Conservation (phyloP, 2,329 filamentous ascomycete species). For the Dothistroma pini region DNA sequence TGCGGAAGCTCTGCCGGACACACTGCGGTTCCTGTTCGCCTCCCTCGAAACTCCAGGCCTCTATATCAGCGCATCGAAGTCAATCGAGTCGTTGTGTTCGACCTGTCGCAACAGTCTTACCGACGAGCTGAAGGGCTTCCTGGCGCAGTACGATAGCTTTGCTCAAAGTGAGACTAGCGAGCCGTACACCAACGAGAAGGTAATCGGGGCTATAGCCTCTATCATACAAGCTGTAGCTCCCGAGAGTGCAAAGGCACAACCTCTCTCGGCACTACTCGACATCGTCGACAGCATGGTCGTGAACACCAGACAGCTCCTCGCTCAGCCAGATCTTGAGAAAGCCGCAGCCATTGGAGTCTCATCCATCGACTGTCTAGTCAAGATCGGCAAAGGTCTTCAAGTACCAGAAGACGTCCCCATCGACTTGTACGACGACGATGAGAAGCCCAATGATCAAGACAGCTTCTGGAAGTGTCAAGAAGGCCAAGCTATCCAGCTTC, state of each 20-base stretch:
- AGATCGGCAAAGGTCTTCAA: conserved; percentile 70
- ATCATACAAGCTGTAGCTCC: conserved; percentile 69
- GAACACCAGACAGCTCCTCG: conserved; percentile 30
- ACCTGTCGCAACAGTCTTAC: conserved; percentile 69
- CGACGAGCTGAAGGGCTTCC: conserved; percentile 62
- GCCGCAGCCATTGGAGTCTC: conserved; percentile 45
- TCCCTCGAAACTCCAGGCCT: conserved; percentile 59
- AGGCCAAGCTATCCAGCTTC: conserved; percentile 50
- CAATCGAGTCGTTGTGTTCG: conserved; percentile 70
- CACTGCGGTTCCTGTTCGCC: conserved; percentile 70
- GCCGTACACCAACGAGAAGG: conserved; percentile 65
- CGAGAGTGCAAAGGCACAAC: conserved; percentile 51
- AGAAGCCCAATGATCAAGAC: conserved; percentile 25
- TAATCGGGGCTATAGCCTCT: conserved; percentile 69
- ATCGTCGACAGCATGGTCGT: conserved; percentile 63
- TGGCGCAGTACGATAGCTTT: conserved; percentile 67
- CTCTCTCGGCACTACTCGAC: conserved; percentile 56
- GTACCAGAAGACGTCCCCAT: conserved; percentile 63
- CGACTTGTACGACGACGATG: conserved; percentile 58
- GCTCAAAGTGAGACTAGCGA: conserved; percentile 59
- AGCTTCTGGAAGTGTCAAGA: conserved; percentile 50
- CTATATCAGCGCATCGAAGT: conserved; percentile 66
- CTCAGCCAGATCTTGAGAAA: conserved; percentile 39
- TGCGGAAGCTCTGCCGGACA: conserved; percentile 62
- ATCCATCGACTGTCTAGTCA: conserved; percentile 64